Evolutionary conservation across 371 early-diverging fungal genomes (phyloP).

Genomic region (Haplosporangium sp.): DNA sequence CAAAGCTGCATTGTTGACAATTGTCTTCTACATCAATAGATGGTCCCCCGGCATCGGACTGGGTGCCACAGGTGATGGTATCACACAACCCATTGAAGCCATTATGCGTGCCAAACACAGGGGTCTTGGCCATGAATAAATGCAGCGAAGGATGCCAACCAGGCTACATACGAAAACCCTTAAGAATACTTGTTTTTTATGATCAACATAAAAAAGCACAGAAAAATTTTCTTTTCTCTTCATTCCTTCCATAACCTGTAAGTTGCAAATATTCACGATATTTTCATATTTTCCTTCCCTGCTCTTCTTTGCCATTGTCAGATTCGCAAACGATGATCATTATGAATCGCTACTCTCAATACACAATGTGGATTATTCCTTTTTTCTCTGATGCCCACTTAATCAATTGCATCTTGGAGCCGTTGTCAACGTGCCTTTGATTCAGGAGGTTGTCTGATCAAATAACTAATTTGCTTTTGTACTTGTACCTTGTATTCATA

Average conservation of each 20-base stretch:
- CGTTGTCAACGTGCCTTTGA: no score
- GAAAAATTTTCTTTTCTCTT: constrained; percentile 13
- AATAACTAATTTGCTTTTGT: no score
- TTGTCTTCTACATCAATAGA: constrained; percentile 23
- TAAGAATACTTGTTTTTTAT: background rate
- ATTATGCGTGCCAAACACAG: constrained; percentile 77
- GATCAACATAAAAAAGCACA: background rate
- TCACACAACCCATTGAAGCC: constrained; percentile 87
- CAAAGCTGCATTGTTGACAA: background rate
- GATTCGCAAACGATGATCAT: constrained; percentile 45
- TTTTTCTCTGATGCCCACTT: constrained; percentile 37
- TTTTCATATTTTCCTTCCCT: background rate
- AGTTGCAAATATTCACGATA: background rate
- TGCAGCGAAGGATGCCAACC: background rate
- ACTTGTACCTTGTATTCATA: no score
- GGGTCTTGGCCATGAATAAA: constrained; percentile 79
- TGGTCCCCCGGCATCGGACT: constrained; percentile 87
- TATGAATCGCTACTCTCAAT: constrained; percentile 58
- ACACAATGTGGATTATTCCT: constrained; percentile 53
- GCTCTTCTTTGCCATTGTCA: background rate
- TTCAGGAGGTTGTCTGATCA: no score
- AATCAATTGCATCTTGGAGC: background rate
- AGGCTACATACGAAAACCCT: background rate
- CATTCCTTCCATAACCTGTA: background rate
- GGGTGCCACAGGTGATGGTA: constrained; percentile 83